Evolutionary conservation across 768 basidiomycete species (phyloP).

Genomic region (Mycena haematopus): DNA sequence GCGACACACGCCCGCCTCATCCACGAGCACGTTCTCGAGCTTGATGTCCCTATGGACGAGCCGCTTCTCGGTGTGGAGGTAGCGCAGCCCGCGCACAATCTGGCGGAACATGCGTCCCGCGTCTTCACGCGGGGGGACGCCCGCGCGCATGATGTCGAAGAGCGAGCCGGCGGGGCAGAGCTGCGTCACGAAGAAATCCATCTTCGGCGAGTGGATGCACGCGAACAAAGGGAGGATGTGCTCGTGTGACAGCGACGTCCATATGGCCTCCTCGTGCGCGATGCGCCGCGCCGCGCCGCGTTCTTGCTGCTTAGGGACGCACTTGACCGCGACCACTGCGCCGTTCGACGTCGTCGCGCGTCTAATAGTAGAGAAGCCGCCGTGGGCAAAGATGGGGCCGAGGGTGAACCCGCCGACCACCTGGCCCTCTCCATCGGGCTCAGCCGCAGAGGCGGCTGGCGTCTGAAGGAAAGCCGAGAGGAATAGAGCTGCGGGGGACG

Average conservation of each 20-base stretch:
- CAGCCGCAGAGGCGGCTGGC: conserved; percentile 36
- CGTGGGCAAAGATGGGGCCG: conserved; percentile 77
- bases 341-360: conserved; percentile 70
- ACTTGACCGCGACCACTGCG: conserved; percentile 78
- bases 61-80: conserved; percentile 77
- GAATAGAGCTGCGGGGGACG: conserved; percentile 79
- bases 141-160: conserved; percentile 80
- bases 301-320: conserved; percentile 67
- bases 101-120: conserved; percentile 87
- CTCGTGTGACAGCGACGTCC: conserved; percentile 82
- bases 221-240: conserved; percentile 87
- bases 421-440: conserved; percentile 73
- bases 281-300: conserved; percentile 59
- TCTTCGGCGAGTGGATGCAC: conserved; percentile 59
- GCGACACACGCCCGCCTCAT: conserved; percentile 86
- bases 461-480: conserved; percentile 66
- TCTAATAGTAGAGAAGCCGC: conserved; percentile 83
- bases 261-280: conserved; percentile 73
- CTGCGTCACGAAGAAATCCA: conserved; percentile 83
- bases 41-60: conserved; percentile 96
- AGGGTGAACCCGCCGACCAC: conserved; percentile 75
- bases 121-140: conserved; percentile 75
- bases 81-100: conserved; percentile 81
- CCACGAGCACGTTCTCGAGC: conserved; percentile 94
- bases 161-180: conserved; percentile 87